Evolutionary conservation across 164 flowering plant genomes (phyloP), one percentile per base, ranked within the genome.

Genomic region (Warburgia ugandensis): DNA sequence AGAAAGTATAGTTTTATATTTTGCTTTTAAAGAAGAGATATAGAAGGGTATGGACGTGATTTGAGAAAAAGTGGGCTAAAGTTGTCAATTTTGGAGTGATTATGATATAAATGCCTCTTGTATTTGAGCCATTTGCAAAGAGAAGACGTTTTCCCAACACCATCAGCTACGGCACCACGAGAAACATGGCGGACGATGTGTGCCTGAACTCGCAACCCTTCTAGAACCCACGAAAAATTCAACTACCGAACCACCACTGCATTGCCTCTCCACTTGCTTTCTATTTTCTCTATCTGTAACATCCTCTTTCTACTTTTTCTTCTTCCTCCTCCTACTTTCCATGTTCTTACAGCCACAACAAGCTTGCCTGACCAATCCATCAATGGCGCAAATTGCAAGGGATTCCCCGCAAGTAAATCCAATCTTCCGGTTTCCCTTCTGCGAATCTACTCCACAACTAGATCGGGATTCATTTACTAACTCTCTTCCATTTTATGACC

Each of bases 151-250:
- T 22, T 22, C 20, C 42, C 29, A 42, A 54, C 26, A 38, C 56
- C 44, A 28, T 39, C 45, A 52, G 25, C 41, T 25, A 38, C 11
- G 56, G 45, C 29, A 16, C 46, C 38, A 41, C 57, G 47, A 42
- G 42, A 53, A 54, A 42, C 46, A 30, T 42, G 57, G 57, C 57
- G 48, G 48, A 54, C 47, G 48, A 54, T 41, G 31, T 13, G 57
- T 54, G 38, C 48, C 26, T 31, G 10, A 29, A 27, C 48, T 54
- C 8, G 7, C 45, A 12, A 9, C 35, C 23, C n/a, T 26, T n/a
- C 13, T 22, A 20, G 30, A 11, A 29, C 45, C 21, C 46, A 53
- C 30, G 47, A 27, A 29, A 27, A 7, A 19, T 19, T 27, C 21
- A 52, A 52, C 46, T 25, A 17, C 35, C 19, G 4, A 38, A 38